A percentile compares a stretch with the other conserved stretches of the same genome.
These are phyloP conservation scores for Neonectria ditissima DNA, from an alignment of 2,329 filamentous ascomycete genomes.

Conservation along the genomic window DNA sequence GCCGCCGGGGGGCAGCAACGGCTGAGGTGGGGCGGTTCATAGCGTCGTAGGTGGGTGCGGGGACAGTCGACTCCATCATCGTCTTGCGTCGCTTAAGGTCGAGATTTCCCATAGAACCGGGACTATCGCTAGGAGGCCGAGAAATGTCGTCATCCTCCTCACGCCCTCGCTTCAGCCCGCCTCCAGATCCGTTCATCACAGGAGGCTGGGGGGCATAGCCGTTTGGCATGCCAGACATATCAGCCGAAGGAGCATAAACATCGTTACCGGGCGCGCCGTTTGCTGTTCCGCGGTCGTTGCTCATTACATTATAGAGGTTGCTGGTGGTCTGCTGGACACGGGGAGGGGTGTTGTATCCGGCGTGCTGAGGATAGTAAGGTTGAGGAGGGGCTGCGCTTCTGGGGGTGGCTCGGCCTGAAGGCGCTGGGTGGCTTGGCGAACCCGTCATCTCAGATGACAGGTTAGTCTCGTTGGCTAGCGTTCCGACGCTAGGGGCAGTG, in stretches of 20 bases:
- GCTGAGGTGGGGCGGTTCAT: constrained; percentile 61
- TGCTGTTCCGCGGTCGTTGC: constrained; percentile 75
- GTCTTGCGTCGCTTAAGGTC: constrained; percentile 86
- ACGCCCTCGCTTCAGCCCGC: constrained; percentile 60
- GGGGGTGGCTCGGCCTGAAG: constrained; percentile 86
- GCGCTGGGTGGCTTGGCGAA: constrained; percentile 82
- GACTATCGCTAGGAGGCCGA: constrained; percentile 69
- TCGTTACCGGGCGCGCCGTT: constrained; percentile 73
- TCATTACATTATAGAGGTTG: constrained; percentile 91
- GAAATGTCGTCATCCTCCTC: constrained; percentile 71
- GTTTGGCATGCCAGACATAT: constrained; percentile 68
- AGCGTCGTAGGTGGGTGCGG: constrained; percentile 62
- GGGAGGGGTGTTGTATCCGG: constrained; percentile 83
- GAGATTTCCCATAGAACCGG: constrained; percentile 57
- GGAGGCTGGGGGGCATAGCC: constrained; percentile 73
- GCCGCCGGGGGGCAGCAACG: constrained; percentile 56
- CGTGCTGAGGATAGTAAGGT: constrained; percentile 76
- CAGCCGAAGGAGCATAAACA: constrained; percentile 75
- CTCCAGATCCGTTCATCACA: constrained; percentile 71
- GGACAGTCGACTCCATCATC: constrained; percentile 70
- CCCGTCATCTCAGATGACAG: constrained; percentile 85
- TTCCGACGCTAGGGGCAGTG: constrained; percentile 73
- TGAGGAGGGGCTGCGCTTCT: constrained; percentile 79
- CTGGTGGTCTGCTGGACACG: constrained; percentile 77
- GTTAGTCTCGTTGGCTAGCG: constrained; percentile 80